Evolutionary conservation across 2,329 filamentous ascomycete species (phyloP).

Genomic region (Tolypocladium pustulatum): DNA sequence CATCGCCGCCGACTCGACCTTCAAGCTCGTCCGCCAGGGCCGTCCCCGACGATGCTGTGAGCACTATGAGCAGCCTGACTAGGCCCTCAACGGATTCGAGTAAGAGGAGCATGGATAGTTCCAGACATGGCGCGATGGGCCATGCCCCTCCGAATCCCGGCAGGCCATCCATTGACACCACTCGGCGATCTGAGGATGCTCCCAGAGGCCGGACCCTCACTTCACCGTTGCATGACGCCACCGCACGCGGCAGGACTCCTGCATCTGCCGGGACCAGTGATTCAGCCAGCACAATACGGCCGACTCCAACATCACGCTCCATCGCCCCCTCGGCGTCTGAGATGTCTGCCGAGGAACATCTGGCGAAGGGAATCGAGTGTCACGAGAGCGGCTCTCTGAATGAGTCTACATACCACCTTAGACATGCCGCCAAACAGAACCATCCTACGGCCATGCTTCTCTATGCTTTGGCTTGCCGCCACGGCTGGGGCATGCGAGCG

Average conservation of each 20-base stretch:
- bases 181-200: conserved; percentile 36
- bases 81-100: conserved; percentile 39
- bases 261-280: conserved; percentile 41
- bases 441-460: conserved; percentile 91
- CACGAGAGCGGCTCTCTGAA: conserved; percentile 82
- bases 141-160: conserved; percentile 34
- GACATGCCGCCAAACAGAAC: conserved; percentile 75
- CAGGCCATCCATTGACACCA: conserved; percentile 32
- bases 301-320: conserved; percentile 28
- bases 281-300: conserved; percentile 40
- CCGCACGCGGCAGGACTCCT: conserved; percentile 30
- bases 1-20: conserved; percentile 50
- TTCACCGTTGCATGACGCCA: conserved; percentile 25
- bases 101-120: conserved; percentile 38
- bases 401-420: conserved; percentile 92
- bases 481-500: conserved; percentile 95
- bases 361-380: conserved; percentile 79
- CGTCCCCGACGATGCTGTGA: conserved; percentile 25
- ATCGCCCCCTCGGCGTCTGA: conserved; percentile 51
- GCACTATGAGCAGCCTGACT: conserved; percentile 18
- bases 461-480: conserved; percentile 87
- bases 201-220: conserved; percentile 34
- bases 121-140: conserved; percentile 22
- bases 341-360: conserved; percentile 76
- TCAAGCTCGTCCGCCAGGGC: conserved; percentile 41